Conservation (phyloP, 2,329 filamentous ascomycete genomes). For the Thielaviopsis euricoi region DNA sequence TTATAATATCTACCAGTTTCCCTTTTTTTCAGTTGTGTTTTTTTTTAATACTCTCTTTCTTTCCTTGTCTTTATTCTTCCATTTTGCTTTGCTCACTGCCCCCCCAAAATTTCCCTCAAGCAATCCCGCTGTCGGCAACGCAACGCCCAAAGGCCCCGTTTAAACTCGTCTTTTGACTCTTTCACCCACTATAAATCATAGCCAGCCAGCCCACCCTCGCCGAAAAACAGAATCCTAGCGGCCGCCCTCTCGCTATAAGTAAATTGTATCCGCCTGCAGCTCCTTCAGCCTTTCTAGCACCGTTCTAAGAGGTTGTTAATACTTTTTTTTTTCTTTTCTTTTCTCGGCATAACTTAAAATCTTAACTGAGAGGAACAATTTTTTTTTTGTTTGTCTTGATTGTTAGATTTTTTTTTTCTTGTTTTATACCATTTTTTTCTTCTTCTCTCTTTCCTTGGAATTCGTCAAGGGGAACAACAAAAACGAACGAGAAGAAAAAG, state of each 20-base stretch:
- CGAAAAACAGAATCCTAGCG: neutral
- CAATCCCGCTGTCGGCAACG: no score
- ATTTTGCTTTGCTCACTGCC: neutral
- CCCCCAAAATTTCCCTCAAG: neutral
- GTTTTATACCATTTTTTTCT: neutral
- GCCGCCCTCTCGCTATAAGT: no score
- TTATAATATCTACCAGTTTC: neutral
- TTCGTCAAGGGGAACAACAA: neutral
- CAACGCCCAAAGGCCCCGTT: neutral
- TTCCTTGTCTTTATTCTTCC: neutral
- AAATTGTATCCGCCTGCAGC: no score
- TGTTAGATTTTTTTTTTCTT: neutral
- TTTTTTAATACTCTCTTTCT: neutral
- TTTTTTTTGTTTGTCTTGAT: no score
- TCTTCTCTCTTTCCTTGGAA: neutral
- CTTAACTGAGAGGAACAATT: no score
- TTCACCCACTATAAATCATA: no score
- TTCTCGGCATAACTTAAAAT: no score
- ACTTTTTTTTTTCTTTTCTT: no score
- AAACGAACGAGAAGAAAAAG: no score
- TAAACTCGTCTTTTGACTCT: no score
- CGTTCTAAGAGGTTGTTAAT: no score
- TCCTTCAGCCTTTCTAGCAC: no score
- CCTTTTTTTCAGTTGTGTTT: slow-evolving; percentile 6
- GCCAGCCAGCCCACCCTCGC: neutral